Base-by-base conservation (phyloP, 202 grass and related monocot species). In the Brachypodium distachyon region DNA sequence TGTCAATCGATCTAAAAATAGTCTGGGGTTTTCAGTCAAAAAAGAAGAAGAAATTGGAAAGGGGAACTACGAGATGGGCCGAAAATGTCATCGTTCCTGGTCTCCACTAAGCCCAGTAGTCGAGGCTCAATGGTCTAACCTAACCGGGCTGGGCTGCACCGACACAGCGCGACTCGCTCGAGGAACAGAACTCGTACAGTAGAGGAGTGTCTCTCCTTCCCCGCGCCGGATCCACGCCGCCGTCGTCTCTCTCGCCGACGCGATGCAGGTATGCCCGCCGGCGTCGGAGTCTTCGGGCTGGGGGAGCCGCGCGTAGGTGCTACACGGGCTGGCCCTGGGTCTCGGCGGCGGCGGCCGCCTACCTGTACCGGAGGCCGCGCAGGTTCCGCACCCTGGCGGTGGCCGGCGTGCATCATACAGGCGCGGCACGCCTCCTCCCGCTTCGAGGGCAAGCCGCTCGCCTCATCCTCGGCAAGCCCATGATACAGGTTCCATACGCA, bases 401-500 rank as follows among this genome's bases (percentile, higher is more conserved):
- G 25, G 96, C n/a, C n/a, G n/a, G n/a, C n/a, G n/a, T n/a, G 96
- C 16, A 76, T 99, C 74, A 96, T 99, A 32, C 96, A 91, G 23
- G 96, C 96, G 37, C 89, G 96, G 21, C 93, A 88, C 81, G 91
- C 91, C 36, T 98, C 96, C 19, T 95, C 96, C 16, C 96, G 96
- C 39, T 99, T 99, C 83, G 85, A 95, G 66, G 96, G 92, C 37
- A 95, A 99, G 60, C 92, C 96, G 67, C 96, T 99, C 54, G 87
- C 82, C 67, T 26, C 70, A 95, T 95, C 65, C 91, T 99, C 41
- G 92, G 96, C 49, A 96, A 99, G 85, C 92, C 89, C 36, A 99
- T 96, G 96, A 96, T 99, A 64, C 89, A 93, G 83, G 95, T 98
- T n/a, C n/a, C n/a, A n/a, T n/a, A n/a, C n/a, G n/a, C n/a, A n/a